phyloP scores from a whole-genome alignment of 805 yeast genomes.

The Saturnispora ahearnii region DNA sequence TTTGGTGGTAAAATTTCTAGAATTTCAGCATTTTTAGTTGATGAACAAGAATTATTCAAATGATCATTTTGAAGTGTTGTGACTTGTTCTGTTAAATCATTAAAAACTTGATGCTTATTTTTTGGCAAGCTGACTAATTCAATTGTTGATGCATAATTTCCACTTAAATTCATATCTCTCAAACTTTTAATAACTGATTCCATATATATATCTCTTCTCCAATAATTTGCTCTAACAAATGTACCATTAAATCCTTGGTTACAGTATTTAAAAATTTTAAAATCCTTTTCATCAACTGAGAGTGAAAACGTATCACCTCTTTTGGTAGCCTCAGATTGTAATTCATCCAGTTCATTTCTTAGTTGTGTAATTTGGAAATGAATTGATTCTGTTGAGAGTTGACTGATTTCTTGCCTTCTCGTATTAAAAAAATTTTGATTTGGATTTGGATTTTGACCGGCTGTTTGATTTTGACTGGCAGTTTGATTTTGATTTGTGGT shows the following conservation, averaged over 20 bases:
- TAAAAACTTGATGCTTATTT: slow-evolving; percentile 6
- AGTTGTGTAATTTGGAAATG: background rate
- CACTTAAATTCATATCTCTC: background rate
- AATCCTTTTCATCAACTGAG: background rate
- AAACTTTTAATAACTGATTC: background rate
- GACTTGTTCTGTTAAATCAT: slow-evolving; percentile 9
- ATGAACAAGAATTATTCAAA: background rate
- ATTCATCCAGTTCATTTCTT: background rate
- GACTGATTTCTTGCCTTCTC: background rate
- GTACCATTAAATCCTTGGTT: slow-evolving; percentile 3
- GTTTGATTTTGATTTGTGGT: background rate
- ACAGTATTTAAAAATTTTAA: background rate
- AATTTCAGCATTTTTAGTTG: slow-evolving; percentile 6
- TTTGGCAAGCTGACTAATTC: background rate
- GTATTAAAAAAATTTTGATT: background rate
- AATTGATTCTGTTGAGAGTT: background rate
- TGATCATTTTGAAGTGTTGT: background rate
- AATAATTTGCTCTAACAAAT: slow-evolving; percentile 1
- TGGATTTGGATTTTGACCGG: background rate
- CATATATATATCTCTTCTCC: slow-evolving; percentile 6
- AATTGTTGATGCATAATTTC: background rate
- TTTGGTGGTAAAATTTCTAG: slow-evolving; percentile 21
- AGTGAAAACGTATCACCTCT: slow-evolving; percentile 1
- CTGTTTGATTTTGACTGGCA: background rate
- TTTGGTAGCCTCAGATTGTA: background rate